phyloP scores from a whole-genome alignment of 352 stramenopile genomes.

The Phytophthora syringae region DNA sequence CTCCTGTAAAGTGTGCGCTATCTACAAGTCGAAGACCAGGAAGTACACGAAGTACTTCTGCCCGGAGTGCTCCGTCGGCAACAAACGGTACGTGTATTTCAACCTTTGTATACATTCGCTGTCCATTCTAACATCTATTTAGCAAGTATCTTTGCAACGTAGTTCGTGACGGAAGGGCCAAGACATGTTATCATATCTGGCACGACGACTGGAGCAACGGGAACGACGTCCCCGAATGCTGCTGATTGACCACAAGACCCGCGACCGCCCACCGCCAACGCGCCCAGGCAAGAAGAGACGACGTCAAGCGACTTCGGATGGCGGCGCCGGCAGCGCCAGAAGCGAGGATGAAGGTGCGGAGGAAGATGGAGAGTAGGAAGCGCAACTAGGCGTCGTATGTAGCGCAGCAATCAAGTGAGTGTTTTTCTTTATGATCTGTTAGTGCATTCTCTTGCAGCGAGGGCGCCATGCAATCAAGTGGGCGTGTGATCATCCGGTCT shows the following conservation, averaged over 20 bases:
- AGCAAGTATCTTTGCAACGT: slow-evolving; percentile 13
- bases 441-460: no score
- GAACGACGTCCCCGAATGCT: neutral
- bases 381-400: neutral
- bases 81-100: slow-evolving; percentile 6
- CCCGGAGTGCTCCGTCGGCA: slow-evolving; percentile 1
- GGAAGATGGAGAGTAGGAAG: neutral
- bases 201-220: slow-evolving; percentile 7
- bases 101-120: neutral
- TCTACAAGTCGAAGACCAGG: slow-evolving; percentile 1
- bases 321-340: neutral
- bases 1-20: slow-evolving; percentile 2
- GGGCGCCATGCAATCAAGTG: no score
- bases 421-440: no score
- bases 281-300: neutral
- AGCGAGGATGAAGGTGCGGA: neutral
- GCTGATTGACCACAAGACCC: neutral
- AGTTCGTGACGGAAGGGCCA: neutral
- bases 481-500: no score
- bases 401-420: no score
- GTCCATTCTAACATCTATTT: neutral
- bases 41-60: slow-evolving; percentile 10
- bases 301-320: neutral
- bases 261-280: neutral
- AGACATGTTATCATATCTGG: slow-evolving; percentile 9